A percentile compares a stretch with the other conserved stretches of the same genome.
Conservation (phyloP, 2,329 filamentous ascomycete genomes). For the Aspergillus pseudotamarii region DNA sequence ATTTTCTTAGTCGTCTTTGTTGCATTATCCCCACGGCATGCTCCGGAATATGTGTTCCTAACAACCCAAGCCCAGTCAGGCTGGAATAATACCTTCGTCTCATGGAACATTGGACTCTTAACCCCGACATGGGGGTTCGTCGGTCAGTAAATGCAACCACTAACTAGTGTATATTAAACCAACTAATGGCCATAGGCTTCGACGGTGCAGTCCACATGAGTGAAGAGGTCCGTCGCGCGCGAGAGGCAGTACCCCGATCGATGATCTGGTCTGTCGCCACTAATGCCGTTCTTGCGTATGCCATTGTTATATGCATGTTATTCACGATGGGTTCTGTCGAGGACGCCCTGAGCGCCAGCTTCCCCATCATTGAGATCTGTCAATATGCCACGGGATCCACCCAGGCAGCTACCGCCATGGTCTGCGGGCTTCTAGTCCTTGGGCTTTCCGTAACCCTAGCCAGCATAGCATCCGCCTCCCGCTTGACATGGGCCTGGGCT, state of each 20-base stretch:
- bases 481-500: constrained; percentile 55
- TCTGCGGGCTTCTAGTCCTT: constrained; percentile 33
- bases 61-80: constrained; percentile 33
- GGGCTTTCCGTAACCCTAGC: constrained; percentile 43
- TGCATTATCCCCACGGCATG: constrained; percentile 35
- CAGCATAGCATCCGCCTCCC: constrained; percentile 51
- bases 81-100: constrained; percentile 29
- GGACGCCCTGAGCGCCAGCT: constrained; percentile 30
- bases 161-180: no score
- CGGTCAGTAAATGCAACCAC: constrained; percentile 5
- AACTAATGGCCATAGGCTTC: constrained; percentile 37
- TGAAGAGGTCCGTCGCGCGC: constrained; percentile 49
- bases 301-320: constrained; percentile 46
- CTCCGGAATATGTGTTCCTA: constrained; percentile 36
- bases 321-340: constrained; percentile 49
- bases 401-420: constrained; percentile 44
- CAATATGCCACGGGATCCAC: constrained; percentile 45
- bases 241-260: constrained; percentile 50
- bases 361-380: constrained; percentile 49
- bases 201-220: constrained; percentile 54
- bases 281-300: constrained; percentile 47
- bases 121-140: constrained; percentile 32
- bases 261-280: constrained; percentile 48
- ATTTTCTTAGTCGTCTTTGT: constrained; percentile 40
- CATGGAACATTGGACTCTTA: constrained; percentile 43